These are phyloP conservation scores for Irpex sp. DNA, from an alignment of 1,284 basidiomycete species.

Conservation along the genomic window DNA sequence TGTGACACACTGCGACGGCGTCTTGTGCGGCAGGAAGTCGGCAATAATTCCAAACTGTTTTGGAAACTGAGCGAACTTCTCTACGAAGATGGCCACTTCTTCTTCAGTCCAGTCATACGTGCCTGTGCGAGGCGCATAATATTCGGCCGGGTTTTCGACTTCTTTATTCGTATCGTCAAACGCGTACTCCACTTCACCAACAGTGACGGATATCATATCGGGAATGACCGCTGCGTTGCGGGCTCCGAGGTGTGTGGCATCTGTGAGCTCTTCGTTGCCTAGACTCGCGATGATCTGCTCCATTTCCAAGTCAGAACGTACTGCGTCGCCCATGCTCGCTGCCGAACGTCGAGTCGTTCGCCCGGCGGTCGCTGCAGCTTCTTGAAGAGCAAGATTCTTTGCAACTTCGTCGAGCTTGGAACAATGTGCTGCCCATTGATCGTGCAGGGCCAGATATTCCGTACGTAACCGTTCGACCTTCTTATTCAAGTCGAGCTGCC, in stretches of 20 bases:
- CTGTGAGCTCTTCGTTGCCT: constrained; percentile 89
- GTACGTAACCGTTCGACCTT: constrained; percentile 57
- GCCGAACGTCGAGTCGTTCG: constrained; percentile 74
- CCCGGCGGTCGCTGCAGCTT: constrained; percentile 48
- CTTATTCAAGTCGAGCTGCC: constrained; percentile 44
- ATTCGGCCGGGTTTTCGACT: constrained; percentile 75
- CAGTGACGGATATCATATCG: constrained; percentile 82
- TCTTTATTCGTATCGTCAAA: constrained; percentile 86
- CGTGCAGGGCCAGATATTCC: constrained; percentile 69
- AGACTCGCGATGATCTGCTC: constrained; percentile 93
- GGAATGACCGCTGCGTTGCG: constrained; percentile 90
- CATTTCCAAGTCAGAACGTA: constrained; percentile 94
- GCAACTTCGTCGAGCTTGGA: constrained; percentile 51
- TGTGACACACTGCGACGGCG: constrained; percentile 84
- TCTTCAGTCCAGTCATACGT: constrained; percentile 85
- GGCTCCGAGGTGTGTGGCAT: constrained; percentile 84
- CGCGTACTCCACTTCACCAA: constrained; percentile 54
- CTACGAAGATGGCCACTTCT: constrained; percentile 79
- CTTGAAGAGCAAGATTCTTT: constrained; percentile 36
- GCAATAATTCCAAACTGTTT: constrained; percentile 95
- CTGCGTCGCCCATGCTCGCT: constrained; percentile 80
- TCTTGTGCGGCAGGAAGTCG: constrained; percentile 80
- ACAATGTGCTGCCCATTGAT: constrained; percentile 72
- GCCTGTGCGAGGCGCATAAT: constrained; percentile 71
- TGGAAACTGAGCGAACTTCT: constrained; percentile 81